These are phyloP conservation scores for Colletotrichum sp. DNA, from an alignment of 2,329 filamentous ascomycete species.

Conservation along the genomic window DNA sequence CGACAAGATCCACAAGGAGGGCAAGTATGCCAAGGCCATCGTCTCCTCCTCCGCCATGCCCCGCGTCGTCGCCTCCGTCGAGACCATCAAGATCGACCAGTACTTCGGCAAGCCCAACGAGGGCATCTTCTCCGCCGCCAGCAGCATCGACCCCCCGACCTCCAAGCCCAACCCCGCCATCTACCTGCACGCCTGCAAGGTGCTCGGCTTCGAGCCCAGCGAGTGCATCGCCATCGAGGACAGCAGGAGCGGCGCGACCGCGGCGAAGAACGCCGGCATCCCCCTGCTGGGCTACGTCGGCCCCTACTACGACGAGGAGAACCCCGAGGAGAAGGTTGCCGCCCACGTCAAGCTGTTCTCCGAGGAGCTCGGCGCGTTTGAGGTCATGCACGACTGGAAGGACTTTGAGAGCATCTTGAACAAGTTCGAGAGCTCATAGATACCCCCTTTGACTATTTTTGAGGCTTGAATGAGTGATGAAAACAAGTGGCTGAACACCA, in stretches of 20 bases:
- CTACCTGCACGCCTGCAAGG: slow-evolving; percentile 79
- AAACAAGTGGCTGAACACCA: background rate
- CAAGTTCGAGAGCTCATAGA: slow-evolving; percentile 22
- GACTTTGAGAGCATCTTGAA: slow-evolving; percentile 21
- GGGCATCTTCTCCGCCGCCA: slow-evolving; percentile 82
- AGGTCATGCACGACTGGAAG: slow-evolving; percentile 22
- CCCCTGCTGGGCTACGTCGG: slow-evolving; percentile 86
- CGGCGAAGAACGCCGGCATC: slow-evolving; percentile 77
- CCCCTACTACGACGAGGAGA: slow-evolving; percentile 68
- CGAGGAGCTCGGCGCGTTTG: slow-evolving; percentile 19
- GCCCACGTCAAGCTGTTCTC: slow-evolving; percentile 13
- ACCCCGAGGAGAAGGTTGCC: slow-evolving; percentile 66
- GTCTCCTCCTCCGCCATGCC: slow-evolving; percentile 82
- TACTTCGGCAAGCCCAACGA: slow-evolving; percentile 76
- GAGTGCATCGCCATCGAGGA: slow-evolving; percentile 87
- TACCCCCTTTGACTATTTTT: background rate
- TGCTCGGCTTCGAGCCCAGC: slow-evolving; percentile 71
- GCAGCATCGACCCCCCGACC: slow-evolving; percentile 76
- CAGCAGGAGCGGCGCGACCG: slow-evolving; percentile 82
- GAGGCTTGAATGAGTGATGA: background rate
- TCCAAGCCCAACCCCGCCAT: slow-evolving; percentile 91
- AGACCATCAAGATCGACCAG: slow-evolving; percentile 78
- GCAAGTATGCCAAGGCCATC: slow-evolving; percentile 76
- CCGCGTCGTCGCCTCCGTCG: slow-evolving; percentile 77
- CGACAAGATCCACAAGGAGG: slow-evolving; percentile 61